Base-by-base conservation (phyloP, 129 eudicot species). In the Scalesia atractyloides region DNA sequence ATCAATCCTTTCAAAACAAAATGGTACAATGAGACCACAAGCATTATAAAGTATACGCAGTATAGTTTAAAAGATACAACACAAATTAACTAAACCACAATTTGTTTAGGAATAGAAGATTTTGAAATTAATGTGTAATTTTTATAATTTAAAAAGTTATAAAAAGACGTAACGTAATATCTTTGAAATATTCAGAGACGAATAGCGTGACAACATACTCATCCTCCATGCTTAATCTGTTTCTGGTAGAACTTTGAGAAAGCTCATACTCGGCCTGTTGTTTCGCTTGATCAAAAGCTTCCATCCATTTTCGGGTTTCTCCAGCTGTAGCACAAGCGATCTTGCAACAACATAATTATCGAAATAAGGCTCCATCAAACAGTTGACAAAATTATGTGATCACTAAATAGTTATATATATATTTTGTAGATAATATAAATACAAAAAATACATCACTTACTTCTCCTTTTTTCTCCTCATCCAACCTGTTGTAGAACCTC, bases 251-350 rank as follows among this genome's bases (percentile, higher is more conserved):
- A 75, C 90, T 83, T 76, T 82, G 93, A 79, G 87, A 79, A 74
- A 95, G 92, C 83, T 95, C 97, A 77, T 58, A 83, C 60, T 90
- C 99, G 3, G 86, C 97, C 98, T 87, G 91, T 78, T 88, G 93
- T 75, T 95, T 95, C 16, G 97, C 99, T 63, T 82, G 96, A 74
- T 88, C 88, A 82, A 95, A 95, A 79, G 99, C 96, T 80, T 90
- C 97, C 91, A 90, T 75, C 99, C 99, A 95, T 66, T 88, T 88
- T 22, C 86, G 85, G 66, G 89, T 89, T 80, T 95, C 97, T 69
- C 89, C 99, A 22, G 91, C 91, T 79, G 91, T 79, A 41, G 86
- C 87, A 91, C 97, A 95, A 76, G 99, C 99, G 86, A 95, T 86
- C 99, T 94, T 84, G 87, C 85, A 80, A 61, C 72, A 84, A 81